These are phyloP conservation scores for Brasilioporus rufonigricans DNA, from an alignment of 768 basidiomycete genomes.

Conservation along the genomic window DNA sequence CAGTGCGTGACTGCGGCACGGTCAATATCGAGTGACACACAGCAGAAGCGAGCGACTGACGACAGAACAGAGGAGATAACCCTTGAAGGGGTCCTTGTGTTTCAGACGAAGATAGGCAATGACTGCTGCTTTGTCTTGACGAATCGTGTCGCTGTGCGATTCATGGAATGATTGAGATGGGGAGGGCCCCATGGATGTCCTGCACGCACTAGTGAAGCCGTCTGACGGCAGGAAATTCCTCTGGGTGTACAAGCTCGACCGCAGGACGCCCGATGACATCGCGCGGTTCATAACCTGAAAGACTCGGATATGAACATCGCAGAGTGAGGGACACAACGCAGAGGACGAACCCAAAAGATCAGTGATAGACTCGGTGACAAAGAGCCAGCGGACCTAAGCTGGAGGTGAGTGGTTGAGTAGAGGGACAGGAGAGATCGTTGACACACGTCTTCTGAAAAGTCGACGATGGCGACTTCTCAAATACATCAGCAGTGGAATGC, in stretches of 20 bases:
- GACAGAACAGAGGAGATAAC: slow-evolving; percentile 71
- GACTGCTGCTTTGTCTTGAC: slow-evolving; percentile 75
- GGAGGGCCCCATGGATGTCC: neutral
- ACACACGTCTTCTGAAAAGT: slow-evolving; percentile 71
- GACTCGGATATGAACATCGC: neutral
- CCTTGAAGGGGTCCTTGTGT: slow-evolving; percentile 77
- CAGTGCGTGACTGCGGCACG: slow-evolving; percentile 51
- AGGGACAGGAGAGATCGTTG: neutral
- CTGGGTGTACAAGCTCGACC: slow-evolving; percentile 77
- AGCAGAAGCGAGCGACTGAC: slow-evolving; percentile 42
- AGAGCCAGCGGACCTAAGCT: slow-evolving; percentile 62
- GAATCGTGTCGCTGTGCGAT: slow-evolving; percentile 62
- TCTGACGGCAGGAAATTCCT: slow-evolving; percentile 66
- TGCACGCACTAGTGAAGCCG: slow-evolving; percentile 62
- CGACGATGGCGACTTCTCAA: slow-evolving; percentile 68
- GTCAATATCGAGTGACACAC: slow-evolving; percentile 1
- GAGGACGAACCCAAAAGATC: slow-evolving; percentile 55
- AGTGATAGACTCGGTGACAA: slow-evolving; percentile 60
- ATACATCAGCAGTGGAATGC: slow-evolving; percentile 6
- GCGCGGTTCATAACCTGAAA: slow-evolving; percentile 67
- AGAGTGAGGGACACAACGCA: neutral
- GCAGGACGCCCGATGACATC: slow-evolving; percentile 70
- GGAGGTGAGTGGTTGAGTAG: neutral
- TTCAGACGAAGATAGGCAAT: slow-evolving; percentile 75
- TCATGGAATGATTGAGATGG: neutral